A percentile compares a stretch with the other conserved stretches of the same genome.
Conservation (phyloP, 257 asterid genomes). For the Solanum gandarillasii region DNA sequence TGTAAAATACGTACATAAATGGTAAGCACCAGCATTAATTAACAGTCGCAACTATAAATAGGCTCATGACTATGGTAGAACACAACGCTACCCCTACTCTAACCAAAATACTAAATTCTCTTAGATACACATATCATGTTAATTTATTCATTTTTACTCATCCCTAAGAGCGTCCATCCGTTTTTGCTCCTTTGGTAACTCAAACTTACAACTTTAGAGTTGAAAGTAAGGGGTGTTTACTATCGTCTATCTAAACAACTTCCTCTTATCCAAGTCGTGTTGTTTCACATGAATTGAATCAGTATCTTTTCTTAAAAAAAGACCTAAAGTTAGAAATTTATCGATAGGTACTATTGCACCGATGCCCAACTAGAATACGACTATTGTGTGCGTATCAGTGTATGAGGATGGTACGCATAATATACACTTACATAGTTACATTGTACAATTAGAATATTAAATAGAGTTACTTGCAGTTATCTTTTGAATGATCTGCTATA, state of each 20-base stretch:
- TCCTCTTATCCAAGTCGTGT: background rate
- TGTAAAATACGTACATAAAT: constrained; percentile 12
- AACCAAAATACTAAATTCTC: background rate
- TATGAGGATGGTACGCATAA: background rate
- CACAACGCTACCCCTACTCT: background rate
- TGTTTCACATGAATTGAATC: background rate
- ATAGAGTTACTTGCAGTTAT: background rate
- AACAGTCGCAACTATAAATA: background rate
- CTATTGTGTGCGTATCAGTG: background rate
- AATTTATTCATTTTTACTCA: no score
- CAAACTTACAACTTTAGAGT: no score
- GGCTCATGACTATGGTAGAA: background rate
- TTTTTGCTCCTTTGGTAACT: no score
- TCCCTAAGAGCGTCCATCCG: no score
- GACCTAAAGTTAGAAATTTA: no score
- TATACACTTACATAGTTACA: no score
- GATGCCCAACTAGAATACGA: background rate
- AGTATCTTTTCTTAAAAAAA: background rate
- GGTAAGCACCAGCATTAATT: background rate
- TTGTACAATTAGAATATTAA: background rate
- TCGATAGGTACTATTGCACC: background rate
- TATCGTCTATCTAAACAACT: no score
- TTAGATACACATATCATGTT: background rate
- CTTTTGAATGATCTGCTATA: background rate
- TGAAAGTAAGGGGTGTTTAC: no score